A percentile compares a stretch with the other conserved stretches of the same genome.
Conservation (phyloP, 2,329 filamentous ascomycete genomes). For the Microcyclosporella mali region DNA sequence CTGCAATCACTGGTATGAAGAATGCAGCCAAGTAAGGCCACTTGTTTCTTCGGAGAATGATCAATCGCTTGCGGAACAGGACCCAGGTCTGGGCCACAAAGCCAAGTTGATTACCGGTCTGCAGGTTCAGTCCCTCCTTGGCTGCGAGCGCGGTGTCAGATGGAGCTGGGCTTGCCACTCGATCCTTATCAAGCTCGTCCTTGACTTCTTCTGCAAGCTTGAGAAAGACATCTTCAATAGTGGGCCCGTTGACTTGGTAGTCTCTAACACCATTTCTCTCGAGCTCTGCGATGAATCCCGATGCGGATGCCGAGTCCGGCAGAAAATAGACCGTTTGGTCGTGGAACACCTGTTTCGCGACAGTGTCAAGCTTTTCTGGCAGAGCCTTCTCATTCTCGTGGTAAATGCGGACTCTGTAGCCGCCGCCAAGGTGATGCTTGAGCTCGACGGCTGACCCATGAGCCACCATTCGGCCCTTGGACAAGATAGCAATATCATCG, state of each 20-base stretch:
- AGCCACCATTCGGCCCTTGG: slow-evolving; percentile 74
- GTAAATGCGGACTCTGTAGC: slow-evolving; percentile 74
- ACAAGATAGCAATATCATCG: slow-evolving; percentile 82
- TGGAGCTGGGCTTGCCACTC: slow-evolving; percentile 13
- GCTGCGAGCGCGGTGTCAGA: slow-evolving; percentile 10
- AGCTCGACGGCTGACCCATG: slow-evolving; percentile 79
- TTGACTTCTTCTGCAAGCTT: slow-evolving; percentile 75
- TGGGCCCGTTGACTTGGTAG: slow-evolving; percentile 81
- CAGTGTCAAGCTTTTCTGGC: slow-evolving; percentile 21
- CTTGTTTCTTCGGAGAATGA: slow-evolving; percentile 71
- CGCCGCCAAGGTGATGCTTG: slow-evolving; percentile 74
- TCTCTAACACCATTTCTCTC: slow-evolving; percentile 63
- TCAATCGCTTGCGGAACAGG: slow-evolving; percentile 70
- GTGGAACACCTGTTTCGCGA: slow-evolving; percentile 47
- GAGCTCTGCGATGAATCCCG: slow-evolving; percentile 62
- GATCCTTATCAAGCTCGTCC: slow-evolving; percentile 41
- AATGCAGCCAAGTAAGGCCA: slow-evolving; percentile 70
- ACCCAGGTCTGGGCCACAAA: slow-evolving; percentile 66
- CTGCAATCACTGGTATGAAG: slow-evolving; percentile 70
- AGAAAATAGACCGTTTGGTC: slow-evolving; percentile 71
- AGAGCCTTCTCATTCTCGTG: slow-evolving; percentile 40
- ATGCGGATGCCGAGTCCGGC: slow-evolving; percentile 62
- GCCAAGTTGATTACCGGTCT: slow-evolving; percentile 64
- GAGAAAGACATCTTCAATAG: slow-evolving; percentile 88
- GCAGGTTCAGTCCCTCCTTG: slow-evolving; percentile 40